A percentile compares a stretch with the other conserved stretches of the same genome.
These are phyloP conservation scores for Chloris gayana DNA, from an alignment of 176 grass and related monocot species.

Conservation along the genomic window DNA sequence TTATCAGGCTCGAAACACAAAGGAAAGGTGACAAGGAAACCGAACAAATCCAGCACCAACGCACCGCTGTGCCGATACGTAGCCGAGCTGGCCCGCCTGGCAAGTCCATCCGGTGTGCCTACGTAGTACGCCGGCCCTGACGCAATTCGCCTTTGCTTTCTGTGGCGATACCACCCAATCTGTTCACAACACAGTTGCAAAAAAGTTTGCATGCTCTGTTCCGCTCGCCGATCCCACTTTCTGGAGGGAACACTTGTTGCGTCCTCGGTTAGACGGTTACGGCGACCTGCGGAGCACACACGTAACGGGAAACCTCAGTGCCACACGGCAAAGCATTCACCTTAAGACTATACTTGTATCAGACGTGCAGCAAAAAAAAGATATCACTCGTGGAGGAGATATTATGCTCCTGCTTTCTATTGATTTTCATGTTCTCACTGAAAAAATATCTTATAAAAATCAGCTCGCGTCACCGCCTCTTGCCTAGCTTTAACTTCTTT, in stretches of 20 bases:
- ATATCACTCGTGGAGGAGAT: too few species aligned
- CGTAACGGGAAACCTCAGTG: background rate
- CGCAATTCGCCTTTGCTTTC: background rate
- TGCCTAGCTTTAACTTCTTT: background rate
- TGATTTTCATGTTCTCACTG: too few species aligned
- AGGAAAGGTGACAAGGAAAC: background rate
- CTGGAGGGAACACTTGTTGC: background rate
- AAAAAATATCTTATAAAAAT: too few species aligned
- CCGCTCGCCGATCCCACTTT: background rate
- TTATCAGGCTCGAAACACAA: background rate
- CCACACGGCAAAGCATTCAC: background rate
- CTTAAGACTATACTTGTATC: background rate
- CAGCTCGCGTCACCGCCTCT: background rate
- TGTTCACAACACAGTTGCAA: background rate
- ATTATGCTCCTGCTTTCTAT: too few species aligned
- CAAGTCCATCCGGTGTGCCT: background rate
- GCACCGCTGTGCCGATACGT: too few species aligned
- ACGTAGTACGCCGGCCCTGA: background rate
- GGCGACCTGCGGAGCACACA: background rate
- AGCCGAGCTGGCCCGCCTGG: background rate
- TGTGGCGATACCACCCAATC: background rate
- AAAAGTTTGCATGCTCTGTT: background rate
- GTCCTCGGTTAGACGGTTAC: background rate
- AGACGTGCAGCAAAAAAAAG: too few species aligned
- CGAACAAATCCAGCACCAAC: background rate